Base-by-base conservation (phyloP, 2,329 filamentous ascomycete species). In the Trichoderma sp. region DNA sequence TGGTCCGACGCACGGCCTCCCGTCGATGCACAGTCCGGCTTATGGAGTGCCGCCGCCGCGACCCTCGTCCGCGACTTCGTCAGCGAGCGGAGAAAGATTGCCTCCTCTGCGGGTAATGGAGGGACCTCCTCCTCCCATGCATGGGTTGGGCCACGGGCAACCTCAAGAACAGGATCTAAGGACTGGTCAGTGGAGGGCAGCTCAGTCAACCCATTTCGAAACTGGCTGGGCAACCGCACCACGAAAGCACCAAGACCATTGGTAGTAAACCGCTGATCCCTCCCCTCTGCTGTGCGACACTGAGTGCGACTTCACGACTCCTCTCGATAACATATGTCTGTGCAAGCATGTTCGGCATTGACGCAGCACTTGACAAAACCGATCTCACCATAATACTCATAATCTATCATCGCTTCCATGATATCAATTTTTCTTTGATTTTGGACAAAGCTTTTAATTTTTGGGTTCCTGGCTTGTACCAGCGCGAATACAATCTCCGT, bases 51-150 rank as follows among this genome's bases (percentile, higher is more conserved):
- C 77, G 30, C 78, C 80, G 20, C 80, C 81, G 50, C 81, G 82
- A 1, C 82, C 81, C n/a, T 76, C 77, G 6, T 82, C 82, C 3
- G 79, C 81, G 9, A 75, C 80, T n/a, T 79, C 81, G 7, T 79
- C 82, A 2, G 77, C 79, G 1, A 79, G 80, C 6, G 80, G 80
- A 13, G 84, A 86, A 11, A 81, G 84, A 70, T 78, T 88, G 3
- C 86, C 86, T 5, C 85, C 86, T 2, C 75, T 88, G 47, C 81
- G 85, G 65, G 74, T 76, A 6, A 83, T 88, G 73, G 85, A 88
- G 55, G 79, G 80, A 4, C 74, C 75, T 2, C 58, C 61, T 23
- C 76, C 74, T 13, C 75, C 76, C 6, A 67, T 61, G 6, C 73
- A 76, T 57, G 74, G 76, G 8, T 67, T 76, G 23, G 73, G 72